Base-by-base conservation (phyloP, 2,329 filamentous ascomycete genomes). In the Colletotrichum ledebouriae region DNA sequence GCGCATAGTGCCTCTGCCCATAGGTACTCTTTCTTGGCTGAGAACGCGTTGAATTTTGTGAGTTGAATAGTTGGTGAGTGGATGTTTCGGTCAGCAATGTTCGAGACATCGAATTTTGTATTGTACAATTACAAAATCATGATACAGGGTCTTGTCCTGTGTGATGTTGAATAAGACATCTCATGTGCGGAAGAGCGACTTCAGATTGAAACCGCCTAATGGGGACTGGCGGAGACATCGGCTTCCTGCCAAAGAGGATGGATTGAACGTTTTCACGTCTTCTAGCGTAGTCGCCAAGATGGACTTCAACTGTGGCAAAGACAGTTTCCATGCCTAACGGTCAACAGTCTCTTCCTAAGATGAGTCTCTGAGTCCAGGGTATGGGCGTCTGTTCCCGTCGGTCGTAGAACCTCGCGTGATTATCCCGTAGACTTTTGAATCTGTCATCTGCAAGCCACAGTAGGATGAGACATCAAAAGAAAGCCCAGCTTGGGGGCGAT, bases 341-440 rank as follows among this genome's bases (percentile, higher is more conserved):
- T 39, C 29, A n/a, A 9, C 42, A 22, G 15, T 49, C 25, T n/a
- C 42, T 17, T 20, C 39, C n/a, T 33, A 34, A 44, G 47, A 61
- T 44, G 49, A n/a, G 17, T 33, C 34, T 44, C 59, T 41, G 47
- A 53, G 49, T 55, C 41, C 11, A 59, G 41, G n/a, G 39, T 11
- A 25, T 20, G 42, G 13, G 39, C 33, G 44, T 17, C 49, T 46
- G 34, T 15, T 46, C 33, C 55, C 55, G 47, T 44, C 55, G n/a
- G 65, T 65, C 55, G 65, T 56, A 42, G 33, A 50, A 50, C 60
- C n/a, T 68, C 61, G 55, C 61, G 49, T 55, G 61, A 59, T 53
- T 49, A 12, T 59, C 56, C 65, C 65, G 49, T 59, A 53, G 41
- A 11, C 22, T 41, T 41, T 22, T 42, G 17, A 17, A 49, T n/a